Base-by-base conservation (phyloP, 148 eudicot species). In the Pharnaceum exiguum region DNA sequence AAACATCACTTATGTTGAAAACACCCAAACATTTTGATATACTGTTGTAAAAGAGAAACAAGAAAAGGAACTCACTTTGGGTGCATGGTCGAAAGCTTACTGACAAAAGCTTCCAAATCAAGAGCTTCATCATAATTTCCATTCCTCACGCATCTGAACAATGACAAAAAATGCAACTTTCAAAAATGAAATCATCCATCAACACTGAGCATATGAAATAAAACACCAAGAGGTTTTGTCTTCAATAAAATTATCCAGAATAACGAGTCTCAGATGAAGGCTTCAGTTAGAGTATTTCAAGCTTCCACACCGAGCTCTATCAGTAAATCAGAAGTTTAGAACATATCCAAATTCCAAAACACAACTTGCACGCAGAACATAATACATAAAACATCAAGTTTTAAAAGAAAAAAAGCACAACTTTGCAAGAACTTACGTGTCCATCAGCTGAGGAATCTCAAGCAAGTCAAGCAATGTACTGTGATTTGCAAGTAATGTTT, bases 391-490 rank as follows among this genome's bases (percentile, higher is more conserved):
- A 47, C 45, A 37, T 50, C 28, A 7, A 62, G 52, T 23, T 30
- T 22, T 16, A 42, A 17, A 25, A 29, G 22, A 39, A 19, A n/a
- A 25, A 7, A 17, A 18, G 27, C 26, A 62, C 28, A 29, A 39
- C 32, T 40, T 40, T 19, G 30, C 18, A 39, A 63, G 56, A 68
- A 83, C 90, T 47, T 89, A 93, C 99, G 99, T 93, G 85, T 93
- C 99, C 99, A 93, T 93, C 66, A 93, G 96, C 76, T 93, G 99
- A 66, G 99, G 99, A 79, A 93, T 93, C 82, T 93, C 99, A 71
- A 93, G 99, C 85, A 93, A 84, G 83, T 93, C 99, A 66, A 93
- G 99, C 87, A 89, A 77, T 60, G 95, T 89, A 78, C 91, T 93
- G 48, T 89, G 96, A 73, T 93, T 89, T 57, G 85, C 78, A 39